Percentiles rank a stretch among this genome's conserved stretches.
phyloP scores from a whole-genome alignment of 169 alveolate genomes.

The Plasmodium reichenowi region DNA sequence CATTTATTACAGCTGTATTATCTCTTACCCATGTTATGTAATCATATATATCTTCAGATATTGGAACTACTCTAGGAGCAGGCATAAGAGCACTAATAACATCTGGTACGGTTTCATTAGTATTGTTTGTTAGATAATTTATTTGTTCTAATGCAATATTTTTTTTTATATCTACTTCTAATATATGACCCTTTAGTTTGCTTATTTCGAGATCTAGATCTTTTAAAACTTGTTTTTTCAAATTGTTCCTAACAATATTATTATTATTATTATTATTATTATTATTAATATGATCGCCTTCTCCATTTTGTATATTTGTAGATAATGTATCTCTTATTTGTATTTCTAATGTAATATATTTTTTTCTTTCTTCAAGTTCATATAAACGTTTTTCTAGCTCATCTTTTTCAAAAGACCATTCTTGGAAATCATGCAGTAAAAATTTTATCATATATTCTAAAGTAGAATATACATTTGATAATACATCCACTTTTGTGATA shows the following conservation, averaged over 20 bases:
- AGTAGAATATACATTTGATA: conserved; percentile 3
- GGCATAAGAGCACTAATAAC: conserved; percentile 12
- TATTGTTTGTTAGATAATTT: conserved; percentile 39
- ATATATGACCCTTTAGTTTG: neutral
- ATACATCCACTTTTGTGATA: neutral
- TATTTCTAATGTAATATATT: conserved; percentile 22
- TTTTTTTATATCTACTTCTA: conserved; percentile 14
- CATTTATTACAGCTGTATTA: conserved; percentile 25
- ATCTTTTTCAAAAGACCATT: neutral
- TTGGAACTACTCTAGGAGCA: neutral
- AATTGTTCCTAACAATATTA: conserved; percentile 1
- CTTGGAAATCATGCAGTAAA: neutral
- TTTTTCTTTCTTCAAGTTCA: conserved; percentile 1
- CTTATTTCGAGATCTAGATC: conserved; percentile 8
- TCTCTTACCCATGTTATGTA: conserved; percentile 9
- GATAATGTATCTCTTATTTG: conserved; percentile 1
- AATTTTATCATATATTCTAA: conserved; percentile 10
- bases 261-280: neutral
- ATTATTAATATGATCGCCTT: no score
- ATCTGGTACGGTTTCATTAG: conserved; percentile 10
- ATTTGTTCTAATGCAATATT: conserved; percentile 15
- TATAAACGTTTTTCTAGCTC: conserved; percentile 8
- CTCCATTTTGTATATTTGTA: neutral
- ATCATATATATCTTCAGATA: conserved; percentile 1
- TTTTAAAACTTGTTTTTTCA: conserved; percentile 1